A percentile compares a stretch with the other conserved stretches of the same genome.
Conservation (phyloP, 2,329 filamentous ascomycete genomes). For the Neonectria ditissima region DNA sequence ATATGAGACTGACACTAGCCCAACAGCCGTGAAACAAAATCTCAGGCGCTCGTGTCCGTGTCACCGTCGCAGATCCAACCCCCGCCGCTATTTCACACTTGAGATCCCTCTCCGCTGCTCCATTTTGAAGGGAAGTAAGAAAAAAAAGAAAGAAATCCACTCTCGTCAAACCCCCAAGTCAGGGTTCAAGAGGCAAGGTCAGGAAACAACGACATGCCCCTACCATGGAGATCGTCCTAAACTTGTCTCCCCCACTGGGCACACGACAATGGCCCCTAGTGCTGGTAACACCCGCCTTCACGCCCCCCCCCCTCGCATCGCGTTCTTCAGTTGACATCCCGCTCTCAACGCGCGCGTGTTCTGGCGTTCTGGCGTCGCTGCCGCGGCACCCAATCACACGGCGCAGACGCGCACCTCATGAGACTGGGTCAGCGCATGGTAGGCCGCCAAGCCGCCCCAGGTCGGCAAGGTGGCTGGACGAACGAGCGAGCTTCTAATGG, state of each 20-base stretch:
- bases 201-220: background rate
- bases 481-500: slow-evolving; percentile 35
- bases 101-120: slow-evolving; percentile 14
- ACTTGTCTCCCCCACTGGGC: slow-evolving; percentile 22
- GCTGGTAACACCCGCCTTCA: slow-evolving; percentile 9
- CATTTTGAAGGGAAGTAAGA: background rate
- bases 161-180: slow-evolving; percentile 4
- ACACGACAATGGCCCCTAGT: slow-evolving; percentile 28
- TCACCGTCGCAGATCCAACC: slow-evolving; percentile 29
- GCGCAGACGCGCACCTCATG: slow-evolving; percentile 39
- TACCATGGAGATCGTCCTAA: slow-evolving; percentile 22
- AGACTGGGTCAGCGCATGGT: slow-evolving; percentile 41
- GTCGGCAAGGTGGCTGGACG: slow-evolving; percentile 40
- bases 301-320: slow-evolving; percentile 14
- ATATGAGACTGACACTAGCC: slow-evolving; percentile 32
- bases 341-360: slow-evolving; percentile 38
- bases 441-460: slow-evolving; percentile 19
- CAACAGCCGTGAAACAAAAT: slow-evolving; percentile 41
- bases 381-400: slow-evolving; percentile 34
- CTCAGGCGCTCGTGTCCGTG: slow-evolving; percentile 38
- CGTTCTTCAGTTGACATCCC: slow-evolving; percentile 23
- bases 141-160: slow-evolving; percentile 6
- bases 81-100: slow-evolving; percentile 23
- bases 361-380: slow-evolving; percentile 37
- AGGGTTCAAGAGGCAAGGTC: slow-evolving; percentile 5